phyloP scores from a whole-genome alignment of 208 protist species.

The Trypanosomatidae sp. region DNA sequence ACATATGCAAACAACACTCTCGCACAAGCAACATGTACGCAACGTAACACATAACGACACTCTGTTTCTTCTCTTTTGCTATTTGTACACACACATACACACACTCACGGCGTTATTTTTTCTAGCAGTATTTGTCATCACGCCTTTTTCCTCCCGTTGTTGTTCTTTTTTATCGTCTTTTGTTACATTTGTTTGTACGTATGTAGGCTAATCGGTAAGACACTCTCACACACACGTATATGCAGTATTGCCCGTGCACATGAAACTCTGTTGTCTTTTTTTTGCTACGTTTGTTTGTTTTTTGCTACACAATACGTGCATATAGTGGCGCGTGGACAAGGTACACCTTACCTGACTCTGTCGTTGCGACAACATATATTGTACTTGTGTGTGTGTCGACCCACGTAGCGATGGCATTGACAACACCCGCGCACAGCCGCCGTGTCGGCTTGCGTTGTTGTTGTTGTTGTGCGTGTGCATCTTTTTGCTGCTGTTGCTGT shows the following conservation, averaged over 20 bases:
- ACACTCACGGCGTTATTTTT: too few species aligned
- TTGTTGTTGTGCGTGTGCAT: background rate
- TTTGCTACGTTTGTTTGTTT: background rate
- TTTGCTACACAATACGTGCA: background rate
- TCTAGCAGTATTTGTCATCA: too few species aligned
- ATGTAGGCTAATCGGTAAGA: too few species aligned
- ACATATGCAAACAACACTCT: too few species aligned
- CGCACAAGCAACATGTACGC: too few species aligned
- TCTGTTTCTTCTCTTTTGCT: too few species aligned
- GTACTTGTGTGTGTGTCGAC: background rate
- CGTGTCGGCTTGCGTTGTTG: background rate
- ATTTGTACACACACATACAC: too few species aligned
- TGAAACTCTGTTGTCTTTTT: background rate
- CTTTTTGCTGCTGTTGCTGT: constrained; percentile 3
- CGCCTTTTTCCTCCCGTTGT: too few species aligned
- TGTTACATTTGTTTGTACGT: too few species aligned
- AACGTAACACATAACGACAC: too few species aligned
- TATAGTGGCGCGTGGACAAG: constrained; percentile 3
- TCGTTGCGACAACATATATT: constrained; percentile 3
- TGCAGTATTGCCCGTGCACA: background rate
- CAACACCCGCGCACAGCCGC: constrained; percentile 31
- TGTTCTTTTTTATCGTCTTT: too few species aligned
- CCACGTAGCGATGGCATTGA: constrained; percentile 48
- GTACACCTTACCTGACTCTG: constrained; percentile 5
- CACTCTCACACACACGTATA: too few species aligned